Conservation (phyloP, 108 stramenopile species). For the Discostella stelligeroides region DNA sequence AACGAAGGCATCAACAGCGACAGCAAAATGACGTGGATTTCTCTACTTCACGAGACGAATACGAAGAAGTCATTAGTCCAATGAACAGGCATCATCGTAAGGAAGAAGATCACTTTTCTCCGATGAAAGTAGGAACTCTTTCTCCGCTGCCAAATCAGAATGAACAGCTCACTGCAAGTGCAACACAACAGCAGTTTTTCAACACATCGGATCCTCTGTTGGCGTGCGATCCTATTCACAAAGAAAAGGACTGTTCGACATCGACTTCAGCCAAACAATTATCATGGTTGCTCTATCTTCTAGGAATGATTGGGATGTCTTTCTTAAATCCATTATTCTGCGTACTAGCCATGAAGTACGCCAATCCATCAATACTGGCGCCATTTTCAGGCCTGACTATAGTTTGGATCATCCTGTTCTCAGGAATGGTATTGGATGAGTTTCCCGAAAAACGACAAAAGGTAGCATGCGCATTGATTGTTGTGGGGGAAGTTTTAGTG, state of each 20-base stretch:
- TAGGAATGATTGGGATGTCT: conserved; percentile 86
- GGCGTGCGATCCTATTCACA: background rate
- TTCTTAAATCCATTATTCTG: conserved; percentile 79
- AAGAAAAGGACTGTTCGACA: background rate
- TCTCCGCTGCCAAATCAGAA: background rate
- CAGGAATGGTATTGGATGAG: conserved; percentile 58
- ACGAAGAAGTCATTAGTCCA: background rate
- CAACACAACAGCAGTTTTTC: background rate
- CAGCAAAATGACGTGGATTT: background rate
- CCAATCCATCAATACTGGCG: conserved; percentile 82
- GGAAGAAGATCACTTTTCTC: background rate
- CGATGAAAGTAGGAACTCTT: conserved; percentile 1
- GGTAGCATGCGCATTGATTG: conserved; percentile 68
- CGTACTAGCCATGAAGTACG: conserved; percentile 86
- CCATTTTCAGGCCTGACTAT: conserved; percentile 87
- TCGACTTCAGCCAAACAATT: conserved; percentile 1
- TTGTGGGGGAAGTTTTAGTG: conserved; percentile 76
- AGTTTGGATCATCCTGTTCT: conserved; percentile 83
- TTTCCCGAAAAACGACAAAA: conserved; percentile 55
- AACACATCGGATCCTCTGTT: background rate
- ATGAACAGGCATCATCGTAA: background rate
- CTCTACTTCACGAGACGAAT: background rate
- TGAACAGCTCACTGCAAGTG: too few relatives aligned
- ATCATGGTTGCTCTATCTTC: conserved; percentile 42
- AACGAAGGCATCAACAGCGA: conserved; percentile 3